Conservation (phyloP, 2,329 filamentous ascomycete species). For the Botryotinia globosa region DNA sequence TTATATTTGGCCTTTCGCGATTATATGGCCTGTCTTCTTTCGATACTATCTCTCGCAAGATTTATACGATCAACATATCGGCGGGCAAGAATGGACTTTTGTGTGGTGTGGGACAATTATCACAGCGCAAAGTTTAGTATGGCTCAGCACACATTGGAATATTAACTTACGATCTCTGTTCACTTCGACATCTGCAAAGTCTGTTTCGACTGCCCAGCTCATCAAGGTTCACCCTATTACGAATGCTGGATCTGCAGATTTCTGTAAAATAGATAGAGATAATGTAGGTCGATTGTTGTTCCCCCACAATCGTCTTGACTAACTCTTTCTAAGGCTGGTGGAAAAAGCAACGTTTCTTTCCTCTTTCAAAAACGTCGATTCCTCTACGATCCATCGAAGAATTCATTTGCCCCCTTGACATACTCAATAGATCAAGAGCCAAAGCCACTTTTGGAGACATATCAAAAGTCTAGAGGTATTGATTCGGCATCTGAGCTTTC, state of each 20-base stretch:
- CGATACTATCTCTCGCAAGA: constrained; percentile 80
- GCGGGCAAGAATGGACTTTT: constrained; percentile 96
- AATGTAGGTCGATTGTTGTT: constrained; percentile 46
- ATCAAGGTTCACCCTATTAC: constrained; percentile 91
- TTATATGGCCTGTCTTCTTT: constrained; percentile 90
- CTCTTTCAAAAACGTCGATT: constrained; percentile 98
- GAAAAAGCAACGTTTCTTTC: constrained; percentile 78
- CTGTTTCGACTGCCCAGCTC: constrained; percentile 70
- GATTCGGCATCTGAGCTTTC: constrained; percentile 71
- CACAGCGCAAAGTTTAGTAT: constrained; percentile 81
- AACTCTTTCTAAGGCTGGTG: constrained; percentile 54
- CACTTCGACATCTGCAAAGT: constrained; percentile 69
- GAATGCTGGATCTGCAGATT: constrained; percentile 86
- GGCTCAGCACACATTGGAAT: constrained; percentile 98
- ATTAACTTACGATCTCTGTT: constrained; percentile 81
- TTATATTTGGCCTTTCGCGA: constrained; percentile 89
- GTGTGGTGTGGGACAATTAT: constrained; percentile 88
- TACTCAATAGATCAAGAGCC: constrained; percentile 85
- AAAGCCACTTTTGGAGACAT: constrained; percentile 72
- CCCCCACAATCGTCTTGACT: constrained; percentile 23
- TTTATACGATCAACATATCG: constrained; percentile 86
- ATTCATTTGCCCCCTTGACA: constrained; percentile 75
- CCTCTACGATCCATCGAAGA: constrained; percentile 69
- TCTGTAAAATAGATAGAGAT: constrained; percentile 77
- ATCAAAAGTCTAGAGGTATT: constrained; percentile 79